phyloP scores from a whole-genome alignment of 495 filamentous ascomycete species.

The Parathielavia hyrcaniae region DNA sequence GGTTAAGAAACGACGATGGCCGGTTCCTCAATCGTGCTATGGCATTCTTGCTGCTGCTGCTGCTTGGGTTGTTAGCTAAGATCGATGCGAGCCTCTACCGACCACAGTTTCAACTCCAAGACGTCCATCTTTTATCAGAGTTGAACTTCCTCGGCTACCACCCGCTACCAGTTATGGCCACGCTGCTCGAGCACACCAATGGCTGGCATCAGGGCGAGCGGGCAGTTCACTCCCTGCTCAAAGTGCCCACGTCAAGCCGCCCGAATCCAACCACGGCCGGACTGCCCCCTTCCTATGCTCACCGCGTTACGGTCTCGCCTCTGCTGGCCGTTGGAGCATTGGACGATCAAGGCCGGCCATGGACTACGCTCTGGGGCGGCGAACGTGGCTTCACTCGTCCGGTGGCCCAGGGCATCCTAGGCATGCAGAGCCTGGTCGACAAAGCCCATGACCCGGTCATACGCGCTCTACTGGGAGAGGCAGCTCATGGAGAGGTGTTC shows the following conservation, averaged over 20 bases:
- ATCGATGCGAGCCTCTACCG: not conserved
- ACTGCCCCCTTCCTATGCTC: conserved; percentile 48
- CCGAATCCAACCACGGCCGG: conserved; percentile 58
- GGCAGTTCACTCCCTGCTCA: conserved; percentile 29
- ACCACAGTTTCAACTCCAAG: not conserved
- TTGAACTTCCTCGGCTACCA: not conserved
- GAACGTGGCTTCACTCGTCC: conserved; percentile 58
- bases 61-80: not conserved
- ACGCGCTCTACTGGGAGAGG: conserved; percentile 42
- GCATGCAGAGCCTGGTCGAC: conserved; percentile 54
- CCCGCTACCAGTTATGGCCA: conserved; percentile 7
- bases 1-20: no score
- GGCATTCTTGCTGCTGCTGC: not conserved
- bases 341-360: conserved; percentile 57
- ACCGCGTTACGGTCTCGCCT: conserved; percentile 51
- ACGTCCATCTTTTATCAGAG: not conserved
- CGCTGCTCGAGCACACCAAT: conserved; percentile 19
- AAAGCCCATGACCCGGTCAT: conserved; percentile 59
- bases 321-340: conserved; percentile 65
- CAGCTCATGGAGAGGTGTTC: conserved; percentile 28
- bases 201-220: conserved; percentile 38
- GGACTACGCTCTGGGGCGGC: conserved; percentile 71
- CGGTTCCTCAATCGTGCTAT: not conserved
- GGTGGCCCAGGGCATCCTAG: conserved; percentile 52
- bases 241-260: conserved; percentile 23